Base-by-base conservation (phyloP, 2,329 filamentous ascomycete genomes). In the Bimuria novae-zelandiae region DNA sequence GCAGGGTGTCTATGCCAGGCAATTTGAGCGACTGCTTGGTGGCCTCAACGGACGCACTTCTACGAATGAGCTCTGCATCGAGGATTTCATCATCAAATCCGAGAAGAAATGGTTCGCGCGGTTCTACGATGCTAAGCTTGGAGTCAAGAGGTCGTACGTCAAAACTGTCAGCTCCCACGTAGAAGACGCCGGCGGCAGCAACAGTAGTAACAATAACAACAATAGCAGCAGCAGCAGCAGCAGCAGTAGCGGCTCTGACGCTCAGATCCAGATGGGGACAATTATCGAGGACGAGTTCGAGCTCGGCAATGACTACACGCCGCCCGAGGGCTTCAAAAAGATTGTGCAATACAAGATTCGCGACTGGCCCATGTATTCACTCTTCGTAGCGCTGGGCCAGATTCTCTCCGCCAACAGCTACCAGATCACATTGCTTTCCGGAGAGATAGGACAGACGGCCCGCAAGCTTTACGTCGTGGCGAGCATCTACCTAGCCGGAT, bases 361-460 rank as follows among this genome's bases (percentile, higher is more conserved):
- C 19, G 61, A 66, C 41, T 66, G 63, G 63, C 63, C 63, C 11
- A 17, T 66, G n/a, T 66, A 63, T 39, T 54, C 61, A 12, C 60
- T 66, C 50, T 49, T 63, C 21, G 48, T 66, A 7, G 61, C 63
- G 3, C 54, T 66, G 21, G 61, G 61, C 6, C 61, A 64, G 33
- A 62, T 64, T 16, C 49, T 64, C 3, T 52, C 61, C 2, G 61
- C 61, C n/a, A 66, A 66, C 47, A 60, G 56, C 32, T 64, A 66
- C 50, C 86, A 88, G 64, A 84, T 88, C 63, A 86, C 84, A 0
- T 77, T 89, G n/a, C 77, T 89, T 17, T 85, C 84, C 0, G 86
- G 85, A 16, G 80, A 85, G 60, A 77, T 84, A 17, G 84, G 61
- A 21, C 60, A 62, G 49, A 57, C 52, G 4, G 61, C 57, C 11